These are phyloP conservation scores for Russula earlei DNA, from an alignment of 768 basidiomycete genomes.

Conservation along the genomic window DNA sequence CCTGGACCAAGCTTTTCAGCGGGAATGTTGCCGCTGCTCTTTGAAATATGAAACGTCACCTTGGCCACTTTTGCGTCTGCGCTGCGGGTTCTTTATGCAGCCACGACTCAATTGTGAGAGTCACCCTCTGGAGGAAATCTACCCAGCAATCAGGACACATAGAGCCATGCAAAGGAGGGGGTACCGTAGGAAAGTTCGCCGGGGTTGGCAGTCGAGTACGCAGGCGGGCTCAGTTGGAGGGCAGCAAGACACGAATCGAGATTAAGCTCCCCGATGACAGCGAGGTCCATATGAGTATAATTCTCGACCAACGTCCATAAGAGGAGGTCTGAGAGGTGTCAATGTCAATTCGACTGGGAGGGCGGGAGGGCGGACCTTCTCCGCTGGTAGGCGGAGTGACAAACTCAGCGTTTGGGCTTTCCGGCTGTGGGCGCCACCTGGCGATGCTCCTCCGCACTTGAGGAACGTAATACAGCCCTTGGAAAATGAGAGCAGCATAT, in stretches of 20 bases:
- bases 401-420: constrained; percentile 19
- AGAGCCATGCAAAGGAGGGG: neutral
- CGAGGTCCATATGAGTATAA: constrained; percentile 63
- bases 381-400: constrained; percentile 26
- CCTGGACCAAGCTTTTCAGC: constrained; percentile 21
- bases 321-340: constrained; percentile 31
- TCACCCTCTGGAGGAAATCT: constrained; percentile 45
- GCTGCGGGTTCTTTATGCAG: constrained; percentile 13
- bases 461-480: constrained; percentile 59
- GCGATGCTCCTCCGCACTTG: constrained; percentile 47
- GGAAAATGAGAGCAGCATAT: constrained; percentile 55
- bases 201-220: constrained; percentile 28
- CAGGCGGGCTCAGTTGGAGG: constrained; percentile 35
- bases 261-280: constrained; percentile 45
- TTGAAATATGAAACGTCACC: constrained; percentile 24
- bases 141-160: constrained; percentile 15
- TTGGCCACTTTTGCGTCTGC: constrained; percentile 33
- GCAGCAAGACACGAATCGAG: constrained; percentile 42
- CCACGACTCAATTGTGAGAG: constrained; percentile 34
- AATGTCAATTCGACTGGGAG: constrained; percentile 15
- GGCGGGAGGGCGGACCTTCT: constrained; percentile 26
- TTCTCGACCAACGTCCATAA: constrained; percentile 55
- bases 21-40: neutral
- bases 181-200: constrained; percentile 32
- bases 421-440: constrained; percentile 23